Percentiles rank a stretch among this genome's conserved stretches.
These are phyloP conservation scores for Sicyos edulis DNA, from an alignment of 306 rosid genomes.

Conservation along the genomic window DNA sequence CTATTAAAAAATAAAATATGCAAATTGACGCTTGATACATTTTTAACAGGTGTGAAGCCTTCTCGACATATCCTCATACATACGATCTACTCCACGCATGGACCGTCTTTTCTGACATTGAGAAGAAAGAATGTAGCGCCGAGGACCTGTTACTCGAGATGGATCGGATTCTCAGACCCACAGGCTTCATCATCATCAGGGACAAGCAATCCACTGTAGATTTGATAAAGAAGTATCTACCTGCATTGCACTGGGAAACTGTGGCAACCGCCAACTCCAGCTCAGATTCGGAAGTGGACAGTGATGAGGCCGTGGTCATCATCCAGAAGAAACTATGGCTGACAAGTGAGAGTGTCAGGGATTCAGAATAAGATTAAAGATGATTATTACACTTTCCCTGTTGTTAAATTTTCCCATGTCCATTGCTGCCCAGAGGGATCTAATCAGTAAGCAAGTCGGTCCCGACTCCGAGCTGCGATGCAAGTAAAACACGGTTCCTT, in stretches of 20 bases:
- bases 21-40: not conserved
- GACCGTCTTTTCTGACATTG: conserved; percentile 68
- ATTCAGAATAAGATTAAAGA: conserved; percentile 36
- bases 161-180: conserved; percentile 82
- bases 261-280: conserved; percentile 46
- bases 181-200: conserved; percentile 64
- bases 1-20: not conserved
- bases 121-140: conserved; percentile 59
- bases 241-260: conserved; percentile 87
- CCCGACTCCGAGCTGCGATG: not conserved
- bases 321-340: conserved; percentile 88
- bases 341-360: conserved; percentile 61
- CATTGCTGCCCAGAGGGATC: conserved; percentile 37
- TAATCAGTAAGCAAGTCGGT: conserved; percentile 1
- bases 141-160: conserved; percentile 83
- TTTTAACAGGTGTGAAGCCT: conserved; percentile 67
- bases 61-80: conserved; percentile 89
- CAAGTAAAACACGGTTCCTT: not conserved
- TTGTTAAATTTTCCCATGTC: conserved; percentile 10
- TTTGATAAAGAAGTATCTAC: conserved; percentile 52
- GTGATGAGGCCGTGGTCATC: conserved; percentile 51
- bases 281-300: conserved; percentile 53
- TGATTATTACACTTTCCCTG: conserved; percentile 23
- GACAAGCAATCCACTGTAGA: conserved; percentile 69
- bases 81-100: conserved; percentile 86